Evolutionary conservation across 1,284 basidiomycete genomes (phyloP), one percentile per base, ranked within the genome.

Genomic region (Leccinum pachyderme): DNA sequence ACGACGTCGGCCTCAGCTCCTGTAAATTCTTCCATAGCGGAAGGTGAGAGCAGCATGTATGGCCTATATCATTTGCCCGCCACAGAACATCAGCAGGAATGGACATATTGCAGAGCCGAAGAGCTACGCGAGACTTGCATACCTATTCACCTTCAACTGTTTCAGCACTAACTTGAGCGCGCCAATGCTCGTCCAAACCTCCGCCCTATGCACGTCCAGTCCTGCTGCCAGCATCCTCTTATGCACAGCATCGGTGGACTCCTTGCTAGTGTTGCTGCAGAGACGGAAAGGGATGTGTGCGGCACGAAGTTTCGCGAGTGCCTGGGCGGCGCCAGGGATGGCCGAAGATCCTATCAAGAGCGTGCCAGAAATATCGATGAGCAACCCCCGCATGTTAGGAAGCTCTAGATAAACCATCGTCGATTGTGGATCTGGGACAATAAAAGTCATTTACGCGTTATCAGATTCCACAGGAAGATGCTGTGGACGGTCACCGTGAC

Each of bases 351-450:
- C 86, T 47, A 86, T 71, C 52, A 87, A 81, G 4, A 90, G 69
- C 1, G 83, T 90, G 0, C 88, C 88, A 11, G 84, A 87, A 13
- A 89, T 77, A 61, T 89, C 87, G 56, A 89, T 79, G 25, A 89
- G 77, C 0, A 89, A 63, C 0, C 79, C 85, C 4, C 69, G 68
- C 35, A 83, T 74, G 12, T 57, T 51, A 9, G 78, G 78, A 45
- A 71, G 65, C 33, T 18, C 5, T 5, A 27, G 44, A 28, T 15
- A 45, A 45, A 11, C 44, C 44, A 46, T 45, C 18, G 2, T 39
- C 18, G 18, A 29, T n/a, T n/a, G n/a, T n/a, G n/a, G n/a, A n/a
- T n/a, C n/a, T n/a, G n/a, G n/a, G n/a, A n/a, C n/a, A n/a, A n/a
- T n/a, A n/a, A n/a, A n/a, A n/a, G n/a, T n/a, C n/a, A n/a, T n/a